phyloP scores from a whole-genome alignment of 495 filamentous ascomycete species.

The Aspergillus egyptiacus region DNA sequence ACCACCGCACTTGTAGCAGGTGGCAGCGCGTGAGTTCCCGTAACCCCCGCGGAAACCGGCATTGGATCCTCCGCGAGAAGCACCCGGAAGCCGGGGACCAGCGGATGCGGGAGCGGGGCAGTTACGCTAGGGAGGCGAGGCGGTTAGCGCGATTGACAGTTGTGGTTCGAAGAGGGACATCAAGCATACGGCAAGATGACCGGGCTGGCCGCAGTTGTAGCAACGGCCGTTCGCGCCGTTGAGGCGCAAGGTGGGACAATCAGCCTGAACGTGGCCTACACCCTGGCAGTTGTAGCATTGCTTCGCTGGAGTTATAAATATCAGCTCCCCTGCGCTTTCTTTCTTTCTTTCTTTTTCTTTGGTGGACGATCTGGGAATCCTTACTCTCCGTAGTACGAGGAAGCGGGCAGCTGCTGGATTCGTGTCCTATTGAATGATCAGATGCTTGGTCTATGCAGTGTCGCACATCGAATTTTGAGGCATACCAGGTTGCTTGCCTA shows the following conservation, averaged over 20 bases:
- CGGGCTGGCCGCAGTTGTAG: conserved; percentile 90
- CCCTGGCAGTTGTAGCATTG: conserved; percentile 99
- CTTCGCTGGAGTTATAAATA: conserved; percentile 55
- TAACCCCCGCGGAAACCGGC: conserved; percentile 64
- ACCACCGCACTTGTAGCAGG: conserved; percentile 99
- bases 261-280: conserved; percentile 95
- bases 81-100: conserved; percentile 59
- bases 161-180: neutral
- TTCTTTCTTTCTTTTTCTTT: too few species aligned
- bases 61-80: conserved; percentile 63
- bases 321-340: conserved; percentile 23
- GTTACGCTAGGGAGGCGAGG: conserved; percentile 52
- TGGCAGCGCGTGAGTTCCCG: conserved; percentile 69
- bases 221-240: conserved; percentile 83
- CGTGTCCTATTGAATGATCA: conserved; percentile 67
- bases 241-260: conserved; percentile 94
- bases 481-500: conserved; percentile 81
- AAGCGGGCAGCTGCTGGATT: conserved; percentile 93
- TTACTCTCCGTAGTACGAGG: conserved; percentile 91
- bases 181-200: conserved; percentile 71
- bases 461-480: conserved; percentile 11
- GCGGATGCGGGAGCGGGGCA: conserved; percentile 65
- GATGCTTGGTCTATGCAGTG: conserved; percentile 20
- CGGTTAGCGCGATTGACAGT: neutral
- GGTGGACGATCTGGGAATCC: conserved; percentile 20